A percentile compares a stretch with the other conserved stretches of the same genome.
Conservation (phyloP, 352 stramenopile genomes). For the Phytophthora fragariae region DNA sequence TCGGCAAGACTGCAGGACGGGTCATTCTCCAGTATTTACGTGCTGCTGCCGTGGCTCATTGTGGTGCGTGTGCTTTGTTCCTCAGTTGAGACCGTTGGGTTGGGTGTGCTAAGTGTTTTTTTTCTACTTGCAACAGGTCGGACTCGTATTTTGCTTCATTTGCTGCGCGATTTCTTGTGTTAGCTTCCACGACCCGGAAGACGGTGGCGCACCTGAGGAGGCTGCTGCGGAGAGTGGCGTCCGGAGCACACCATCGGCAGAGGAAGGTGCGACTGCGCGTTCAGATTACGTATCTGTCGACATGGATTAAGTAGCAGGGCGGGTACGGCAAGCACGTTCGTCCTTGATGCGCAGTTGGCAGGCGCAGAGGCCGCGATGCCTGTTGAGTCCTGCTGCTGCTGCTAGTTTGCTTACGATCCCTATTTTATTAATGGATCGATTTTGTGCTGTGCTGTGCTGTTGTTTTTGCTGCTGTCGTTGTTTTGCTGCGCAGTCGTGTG, state of each 20-base stretch:
- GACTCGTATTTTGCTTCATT: constrained; percentile 80
- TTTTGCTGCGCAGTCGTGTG: constrained; percentile 32
- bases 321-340: constrained; percentile 17
- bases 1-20: constrained; percentile 72
- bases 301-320: constrained; percentile 49
- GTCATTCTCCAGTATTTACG: constrained; percentile 82
- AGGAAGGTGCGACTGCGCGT: constrained; percentile 75
- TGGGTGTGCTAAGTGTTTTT: neutral
- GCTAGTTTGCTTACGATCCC: constrained; percentile 31
- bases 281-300: constrained; percentile 73
- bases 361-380: neutral
- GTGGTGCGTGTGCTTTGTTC: constrained; percentile 49
- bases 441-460: constrained; percentile 34
- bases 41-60: constrained; percentile 85
- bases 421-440: constrained; percentile 53
- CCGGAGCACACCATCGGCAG: constrained; percentile 47
- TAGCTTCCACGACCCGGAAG: constrained; percentile 53
- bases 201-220: constrained; percentile 40
- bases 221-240: constrained; percentile 36
- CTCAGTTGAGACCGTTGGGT: neutral
- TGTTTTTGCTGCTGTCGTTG: constrained; percentile 17
- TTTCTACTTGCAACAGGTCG: constrained; percentile 61
- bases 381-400: constrained; percentile 25
- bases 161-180: constrained; percentile 82
- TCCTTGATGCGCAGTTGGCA: constrained; percentile 14